These are phyloP conservation scores for Raddia guianensis DNA, from an alignment of 176 grass and related monocot species.

Conservation along the genomic window DNA sequence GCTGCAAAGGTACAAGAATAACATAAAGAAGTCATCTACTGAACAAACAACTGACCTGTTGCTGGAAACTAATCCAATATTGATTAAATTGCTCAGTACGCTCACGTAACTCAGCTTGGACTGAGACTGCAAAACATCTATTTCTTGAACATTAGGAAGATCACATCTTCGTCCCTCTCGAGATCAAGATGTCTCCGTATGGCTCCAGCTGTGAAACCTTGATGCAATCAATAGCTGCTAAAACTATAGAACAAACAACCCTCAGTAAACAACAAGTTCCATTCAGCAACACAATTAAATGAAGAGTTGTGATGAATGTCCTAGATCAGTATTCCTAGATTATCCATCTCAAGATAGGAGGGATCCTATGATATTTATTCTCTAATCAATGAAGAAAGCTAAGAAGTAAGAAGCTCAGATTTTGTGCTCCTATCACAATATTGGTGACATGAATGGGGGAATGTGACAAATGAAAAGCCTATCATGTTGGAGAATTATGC, in stretches of 20 bases:
- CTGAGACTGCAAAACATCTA: conserved; percentile 90
- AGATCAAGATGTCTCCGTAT: conserved; percentile 79
- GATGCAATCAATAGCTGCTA: conserved; percentile 67
- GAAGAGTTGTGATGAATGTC: not conserved
- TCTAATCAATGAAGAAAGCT: too few relatives aligned
- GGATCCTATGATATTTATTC: too few relatives aligned
- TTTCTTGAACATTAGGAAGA: conserved; percentile 70
- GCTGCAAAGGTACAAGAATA: not conserved
- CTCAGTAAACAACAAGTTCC: conserved; percentile 3
- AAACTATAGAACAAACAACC: conserved; percentile 46
- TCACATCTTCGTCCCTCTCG: conserved; percentile 76
- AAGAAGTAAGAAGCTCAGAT: too few relatives aligned
- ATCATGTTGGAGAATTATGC: too few relatives aligned
- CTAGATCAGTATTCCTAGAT: not conserved
- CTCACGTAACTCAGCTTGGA: conserved; percentile 86
- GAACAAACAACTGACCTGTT: conserved; percentile 56
- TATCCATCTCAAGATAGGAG: too few relatives aligned
- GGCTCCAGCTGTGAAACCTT: conserved; percentile 59
- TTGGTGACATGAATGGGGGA: too few relatives aligned
- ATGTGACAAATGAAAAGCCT: too few relatives aligned
- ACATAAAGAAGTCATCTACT: not conserved
- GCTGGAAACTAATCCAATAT: conserved; percentile 84
- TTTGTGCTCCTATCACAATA: too few relatives aligned
- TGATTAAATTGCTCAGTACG: conserved; percentile 95
- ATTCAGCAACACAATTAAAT: not conserved